phyloP scores from a whole-genome alignment of 1,284 basidiomycete species.

The Cryptococcus wingfieldii region DNA sequence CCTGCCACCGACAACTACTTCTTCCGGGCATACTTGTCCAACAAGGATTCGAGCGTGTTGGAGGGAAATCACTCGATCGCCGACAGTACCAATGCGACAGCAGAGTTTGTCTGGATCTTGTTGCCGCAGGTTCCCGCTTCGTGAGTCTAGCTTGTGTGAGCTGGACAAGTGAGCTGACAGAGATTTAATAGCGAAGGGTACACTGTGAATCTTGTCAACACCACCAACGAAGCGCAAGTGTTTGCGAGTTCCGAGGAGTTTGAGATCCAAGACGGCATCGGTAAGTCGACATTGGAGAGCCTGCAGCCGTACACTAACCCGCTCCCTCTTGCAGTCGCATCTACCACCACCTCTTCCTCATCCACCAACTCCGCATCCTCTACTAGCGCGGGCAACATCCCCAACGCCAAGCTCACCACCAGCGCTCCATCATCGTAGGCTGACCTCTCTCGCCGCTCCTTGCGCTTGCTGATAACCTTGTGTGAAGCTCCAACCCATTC shows the following conservation, averaged over 20 bases:
- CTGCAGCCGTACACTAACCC: neutral
- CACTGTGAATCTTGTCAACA: constrained; percentile 52
- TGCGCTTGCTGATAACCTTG: neutral
- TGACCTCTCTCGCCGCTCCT: neutral
- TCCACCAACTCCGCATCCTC: neutral
- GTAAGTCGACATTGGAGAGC: constrained; percentile 18
- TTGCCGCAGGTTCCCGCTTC: constrained; percentile 24
- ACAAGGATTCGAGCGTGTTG: constrained; percentile 27
- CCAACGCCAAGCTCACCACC: constrained; percentile 15
- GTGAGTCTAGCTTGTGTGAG: constrained; percentile 10
- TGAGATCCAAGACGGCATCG: constrained; percentile 39
- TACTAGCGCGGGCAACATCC: constrained; percentile 8
- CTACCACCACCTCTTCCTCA: constrained; percentile 13
- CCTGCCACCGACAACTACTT: constrained; percentile 32
- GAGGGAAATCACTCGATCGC: constrained; percentile 36
- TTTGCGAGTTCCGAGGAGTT: constrained; percentile 52
- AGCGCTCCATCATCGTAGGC: constrained; percentile 2
- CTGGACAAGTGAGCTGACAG: neutral
- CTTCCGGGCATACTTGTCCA: constrained; percentile 38
- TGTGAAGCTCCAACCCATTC: constrained; percentile 9
- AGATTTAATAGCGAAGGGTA: constrained; percentile 38
- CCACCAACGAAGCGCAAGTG: constrained; percentile 49
- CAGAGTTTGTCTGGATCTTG: constrained; percentile 26
- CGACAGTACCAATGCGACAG: constrained; percentile 34
- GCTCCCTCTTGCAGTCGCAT: neutral